Conservation (phyloP, 768 basidiomycete genomes). For the Pleurotus ostreatus region DNA sequence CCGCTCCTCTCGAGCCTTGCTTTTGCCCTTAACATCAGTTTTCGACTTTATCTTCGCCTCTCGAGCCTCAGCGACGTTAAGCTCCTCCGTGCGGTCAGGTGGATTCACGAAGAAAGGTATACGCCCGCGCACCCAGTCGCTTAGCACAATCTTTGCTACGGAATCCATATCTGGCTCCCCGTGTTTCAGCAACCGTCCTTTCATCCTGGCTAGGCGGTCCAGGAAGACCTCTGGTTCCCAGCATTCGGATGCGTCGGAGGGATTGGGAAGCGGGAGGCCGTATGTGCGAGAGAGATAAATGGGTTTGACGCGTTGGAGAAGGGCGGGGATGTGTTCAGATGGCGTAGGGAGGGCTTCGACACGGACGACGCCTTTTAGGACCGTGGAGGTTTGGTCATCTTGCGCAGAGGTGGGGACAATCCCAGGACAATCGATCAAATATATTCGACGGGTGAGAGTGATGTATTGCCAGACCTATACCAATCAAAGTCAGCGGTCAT, state of each 20-base stretch:
- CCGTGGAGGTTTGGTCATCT: conserved; percentile 86
- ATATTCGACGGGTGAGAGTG: conserved; percentile 91
- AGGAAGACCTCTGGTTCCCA: conserved; percentile 82
- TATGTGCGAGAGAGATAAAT: conserved; percentile 88
- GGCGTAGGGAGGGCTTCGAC: conserved; percentile 93
- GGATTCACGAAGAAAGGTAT: conserved; percentile 96
- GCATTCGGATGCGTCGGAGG: conserved; percentile 41
- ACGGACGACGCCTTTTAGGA: conserved; percentile 94
- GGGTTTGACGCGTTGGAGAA: conserved; percentile 90
- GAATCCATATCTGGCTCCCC: conserved; percentile 92
- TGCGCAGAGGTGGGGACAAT: conserved; percentile 93
- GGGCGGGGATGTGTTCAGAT: conserved; percentile 84
- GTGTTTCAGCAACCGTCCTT: conserved; percentile 87
- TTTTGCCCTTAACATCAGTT: conserved; percentile 48
- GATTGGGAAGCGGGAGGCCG: conserved; percentile 60
- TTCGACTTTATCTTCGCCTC: conserved; percentile 39
- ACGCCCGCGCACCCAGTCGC: conserved; percentile 95
- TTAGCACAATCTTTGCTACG: conserved; percentile 91
- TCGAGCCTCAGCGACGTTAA: conserved; percentile 63
- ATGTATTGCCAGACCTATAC: conserved; percentile 96
- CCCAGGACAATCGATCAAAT: conserved; percentile 98
- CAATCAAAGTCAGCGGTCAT: too few species aligned
- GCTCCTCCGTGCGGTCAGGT: conserved; percentile 73
- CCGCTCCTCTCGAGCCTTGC: conserved; percentile 37
- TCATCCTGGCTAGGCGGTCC: conserved; percentile 82